Conservation (phyloP, 2,329 filamentous ascomycete genomes). For the Stagonosporopsis rhizophila region DNA sequence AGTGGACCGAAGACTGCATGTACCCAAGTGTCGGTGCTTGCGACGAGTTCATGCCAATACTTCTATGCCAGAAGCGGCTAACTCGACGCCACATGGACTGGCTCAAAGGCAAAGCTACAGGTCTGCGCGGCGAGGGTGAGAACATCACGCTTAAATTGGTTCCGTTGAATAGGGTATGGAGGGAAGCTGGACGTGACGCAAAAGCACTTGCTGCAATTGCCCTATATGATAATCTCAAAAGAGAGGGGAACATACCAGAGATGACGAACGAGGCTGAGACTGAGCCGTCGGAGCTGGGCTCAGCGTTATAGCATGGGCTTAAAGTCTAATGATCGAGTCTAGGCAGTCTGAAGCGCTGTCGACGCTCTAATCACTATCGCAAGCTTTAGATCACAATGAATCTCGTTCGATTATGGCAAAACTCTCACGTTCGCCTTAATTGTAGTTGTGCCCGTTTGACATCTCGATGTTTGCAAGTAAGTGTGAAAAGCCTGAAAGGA, state of each 20-base stretch:
- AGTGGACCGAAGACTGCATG: slow-evolving; percentile 47
- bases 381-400: too few relatives aligned
- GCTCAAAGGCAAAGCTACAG: slow-evolving; percentile 62
- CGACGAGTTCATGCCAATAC: slow-evolving; percentile 66
- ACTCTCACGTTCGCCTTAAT: neutral
- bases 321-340: neutral
- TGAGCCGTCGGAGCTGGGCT: slow-evolving; percentile 13
- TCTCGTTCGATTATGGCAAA: neutral
- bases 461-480: too few relatives aligned
- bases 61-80: slow-evolving; percentile 63
- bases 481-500: too few relatives aligned
- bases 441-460: too few relatives aligned
- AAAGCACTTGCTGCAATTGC: slow-evolving; percentile 64
- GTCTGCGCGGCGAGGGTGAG: slow-evolving; percentile 62
- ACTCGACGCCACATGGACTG: slow-evolving; percentile 56
- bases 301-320: neutral
- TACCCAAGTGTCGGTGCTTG: slow-evolving; percentile 64
- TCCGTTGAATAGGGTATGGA: slow-evolving; percentile 60
- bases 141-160: slow-evolving; percentile 66
- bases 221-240: slow-evolving; percentile 61
- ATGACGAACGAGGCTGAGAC: slow-evolving; percentile 27
- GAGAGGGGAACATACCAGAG: slow-evolving; percentile 52
- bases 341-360: neutral
- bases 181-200: slow-evolving; percentile 61
- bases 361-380: neutral